Conservation (phyloP, 2,329 filamentous ascomycete genomes). For the Colletotrichum salicis region DNA sequence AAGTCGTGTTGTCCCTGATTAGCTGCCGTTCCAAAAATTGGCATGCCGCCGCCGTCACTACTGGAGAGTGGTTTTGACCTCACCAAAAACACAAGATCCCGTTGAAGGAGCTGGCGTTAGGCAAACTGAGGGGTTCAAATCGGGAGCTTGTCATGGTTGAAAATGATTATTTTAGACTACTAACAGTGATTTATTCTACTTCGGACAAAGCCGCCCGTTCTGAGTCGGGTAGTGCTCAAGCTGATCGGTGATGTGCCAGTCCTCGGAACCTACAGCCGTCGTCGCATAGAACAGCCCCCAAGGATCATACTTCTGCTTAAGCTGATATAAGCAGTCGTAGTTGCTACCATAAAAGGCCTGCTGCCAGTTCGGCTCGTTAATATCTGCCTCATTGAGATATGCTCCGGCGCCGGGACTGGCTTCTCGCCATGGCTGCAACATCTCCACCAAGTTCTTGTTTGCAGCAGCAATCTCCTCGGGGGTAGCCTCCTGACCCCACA, state of each 20-base stretch:
- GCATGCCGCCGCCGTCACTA: too few species aligned
- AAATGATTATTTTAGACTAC: too few species aligned
- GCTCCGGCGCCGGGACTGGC: conserved; percentile 41
- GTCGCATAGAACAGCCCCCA: conserved; percentile 48
- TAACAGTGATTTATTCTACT: not conserved
- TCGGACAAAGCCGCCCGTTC: conserved; percentile 1
- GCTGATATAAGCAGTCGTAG: conserved; percentile 45
- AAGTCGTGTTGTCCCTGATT: too few species aligned
- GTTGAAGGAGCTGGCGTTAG: too few species aligned
- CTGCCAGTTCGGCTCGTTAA: conserved; percentile 49
- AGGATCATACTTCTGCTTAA: conserved; percentile 51
- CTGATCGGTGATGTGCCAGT: conserved; percentile 43
- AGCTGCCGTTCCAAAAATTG: too few species aligned
- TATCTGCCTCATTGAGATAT: conserved; percentile 47
- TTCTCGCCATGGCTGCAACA: conserved; percentile 38
- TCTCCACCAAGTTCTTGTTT: conserved; percentile 42
- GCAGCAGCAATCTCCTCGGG: conserved; percentile 39
- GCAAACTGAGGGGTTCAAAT: too few species aligned
- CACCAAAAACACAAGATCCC: too few species aligned
- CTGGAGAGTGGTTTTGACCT: too few species aligned
- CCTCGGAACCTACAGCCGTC: conserved; percentile 50
- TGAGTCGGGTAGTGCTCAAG: not conserved
- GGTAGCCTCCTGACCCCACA: conserved; percentile 41
- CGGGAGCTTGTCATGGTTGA: too few species aligned
- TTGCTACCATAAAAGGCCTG: conserved; percentile 49